These are phyloP conservation scores for Suillus fuscotomentosus DNA, from an alignment of 768 basidiomycete species.

Conservation along the genomic window DNA sequence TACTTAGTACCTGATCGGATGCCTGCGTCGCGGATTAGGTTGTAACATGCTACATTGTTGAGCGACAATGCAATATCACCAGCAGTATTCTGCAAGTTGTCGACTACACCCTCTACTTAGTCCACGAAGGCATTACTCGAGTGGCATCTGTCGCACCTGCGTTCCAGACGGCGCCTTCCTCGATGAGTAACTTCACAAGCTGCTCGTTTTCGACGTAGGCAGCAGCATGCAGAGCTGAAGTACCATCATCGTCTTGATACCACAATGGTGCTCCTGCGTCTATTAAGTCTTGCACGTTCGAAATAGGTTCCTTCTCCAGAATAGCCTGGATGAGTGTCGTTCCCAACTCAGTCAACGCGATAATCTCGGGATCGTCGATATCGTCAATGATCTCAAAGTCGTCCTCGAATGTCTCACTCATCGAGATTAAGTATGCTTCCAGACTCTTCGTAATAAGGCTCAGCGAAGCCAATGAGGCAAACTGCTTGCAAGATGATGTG, in stretches of 20 bases:
- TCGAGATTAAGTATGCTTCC: not conserved
- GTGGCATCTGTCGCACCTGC: conserved; percentile 49
- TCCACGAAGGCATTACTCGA: not conserved
- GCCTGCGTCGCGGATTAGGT: conserved; percentile 85
- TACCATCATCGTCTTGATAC: conserved; percentile 87
- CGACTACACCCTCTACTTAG: conserved; percentile 45
- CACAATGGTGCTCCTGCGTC: conserved; percentile 78
- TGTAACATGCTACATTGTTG: conserved; percentile 75
- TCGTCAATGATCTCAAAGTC: conserved; percentile 19
- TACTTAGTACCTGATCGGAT: conserved; percentile 73
- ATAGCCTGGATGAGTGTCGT: conserved; percentile 59
- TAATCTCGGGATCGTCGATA: conserved; percentile 36
- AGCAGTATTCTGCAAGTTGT: conserved; percentile 77
- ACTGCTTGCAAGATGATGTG: not conserved
- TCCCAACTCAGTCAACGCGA: conserved; percentile 53
- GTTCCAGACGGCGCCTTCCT: conserved; percentile 92
- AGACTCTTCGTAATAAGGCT: not conserved
- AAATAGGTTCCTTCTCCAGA: conserved; percentile 43
- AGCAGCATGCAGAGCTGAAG: conserved; percentile 85
- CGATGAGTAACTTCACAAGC: conserved; percentile 66
- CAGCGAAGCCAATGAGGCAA: not conserved
- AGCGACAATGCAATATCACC: conserved; percentile 88
- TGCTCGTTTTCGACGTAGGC: conserved; percentile 66
- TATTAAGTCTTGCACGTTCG: conserved; percentile 48
- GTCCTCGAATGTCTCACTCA: conserved; percentile 7